These are phyloP conservation scores for Pontederia paniculata DNA, from an alignment of 176 grass and related monocot genomes.

Conservation along the genomic window DNA sequence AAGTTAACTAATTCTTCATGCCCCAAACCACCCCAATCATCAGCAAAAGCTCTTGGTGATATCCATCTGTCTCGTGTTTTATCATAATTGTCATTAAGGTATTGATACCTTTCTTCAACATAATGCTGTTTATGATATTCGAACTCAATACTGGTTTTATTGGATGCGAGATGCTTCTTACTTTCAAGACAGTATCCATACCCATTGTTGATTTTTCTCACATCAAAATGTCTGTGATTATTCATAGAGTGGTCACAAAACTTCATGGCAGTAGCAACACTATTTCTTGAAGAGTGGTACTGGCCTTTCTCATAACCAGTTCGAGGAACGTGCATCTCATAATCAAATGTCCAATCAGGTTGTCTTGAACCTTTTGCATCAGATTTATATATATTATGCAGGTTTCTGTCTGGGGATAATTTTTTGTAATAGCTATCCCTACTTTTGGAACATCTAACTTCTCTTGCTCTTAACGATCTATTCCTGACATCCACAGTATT, in stretches of 20 bases:
- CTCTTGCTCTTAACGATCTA: neutral
- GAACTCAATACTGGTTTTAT: conserved; percentile 11
- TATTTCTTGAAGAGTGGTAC: conserved; percentile 8
- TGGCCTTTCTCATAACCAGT: conserved; percentile 21
- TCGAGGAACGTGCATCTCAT: conserved; percentile 11
- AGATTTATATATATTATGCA: conserved; percentile 17
- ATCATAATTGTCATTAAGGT: conserved; percentile 17
- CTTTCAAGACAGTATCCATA: conserved; percentile 20
- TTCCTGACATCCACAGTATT: conserved; percentile 14
- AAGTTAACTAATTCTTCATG: conserved; percentile 16
- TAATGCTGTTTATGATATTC: neutral
- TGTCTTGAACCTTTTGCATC: conserved; percentile 20
- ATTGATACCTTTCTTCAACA: conserved; percentile 5
- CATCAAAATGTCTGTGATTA: conserved; percentile 18
- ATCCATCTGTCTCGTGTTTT: conserved; percentile 18
- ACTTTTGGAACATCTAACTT: conserved; percentile 19
- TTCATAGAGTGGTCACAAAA: conserved; percentile 25
- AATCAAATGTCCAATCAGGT: conserved; percentile 19
- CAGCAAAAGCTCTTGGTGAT: conserved; percentile 22
- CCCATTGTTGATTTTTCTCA: conserved; percentile 20
- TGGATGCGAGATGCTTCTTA: conserved; percentile 12
- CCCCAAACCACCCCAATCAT: conserved; percentile 22
- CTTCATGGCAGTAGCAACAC: neutral
- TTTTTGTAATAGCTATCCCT: conserved; percentile 15
- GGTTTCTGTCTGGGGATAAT: conserved; percentile 3